phyloP scores from a whole-genome alignment of 2,329 filamentous ascomycete species.

The Claviceps arundinis region DNA sequence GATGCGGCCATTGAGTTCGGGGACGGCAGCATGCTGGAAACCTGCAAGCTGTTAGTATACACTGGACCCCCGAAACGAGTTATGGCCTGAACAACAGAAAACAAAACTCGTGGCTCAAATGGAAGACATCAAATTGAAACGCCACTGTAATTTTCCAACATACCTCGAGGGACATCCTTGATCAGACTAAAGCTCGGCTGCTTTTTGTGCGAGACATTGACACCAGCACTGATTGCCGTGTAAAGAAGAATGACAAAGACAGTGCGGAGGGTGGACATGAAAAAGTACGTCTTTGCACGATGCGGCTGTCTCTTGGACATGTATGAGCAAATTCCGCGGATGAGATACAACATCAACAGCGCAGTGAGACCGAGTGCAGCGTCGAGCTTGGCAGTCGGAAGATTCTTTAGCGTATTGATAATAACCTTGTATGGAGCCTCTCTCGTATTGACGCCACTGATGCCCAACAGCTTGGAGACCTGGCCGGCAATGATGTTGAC shows the following conservation, averaged over 20 bases:
- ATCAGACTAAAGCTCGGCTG: constrained; percentile 51
- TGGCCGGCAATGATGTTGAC: constrained; percentile 38
- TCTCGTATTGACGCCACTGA: constrained; percentile 35
- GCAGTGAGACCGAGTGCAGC: constrained; percentile 63
- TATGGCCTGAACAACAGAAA: no score
- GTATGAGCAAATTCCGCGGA: constrained; percentile 48
- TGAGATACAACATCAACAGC: constrained; percentile 52
- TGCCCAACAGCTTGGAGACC: constrained; percentile 36
- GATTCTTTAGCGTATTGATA: constrained; percentile 34
- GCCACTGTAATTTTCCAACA: background rate
- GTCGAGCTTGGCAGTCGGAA: constrained; percentile 43
- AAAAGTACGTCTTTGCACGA: constrained; percentile 60
- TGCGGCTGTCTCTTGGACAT: constrained; percentile 54
- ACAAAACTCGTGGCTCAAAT: no score
- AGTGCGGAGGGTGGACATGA: constrained; percentile 63
- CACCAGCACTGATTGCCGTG: constrained; percentile 61
- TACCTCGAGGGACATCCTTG: constrained; percentile 55
- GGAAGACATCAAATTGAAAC: no score
- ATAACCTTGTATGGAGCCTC: constrained; percentile 34
- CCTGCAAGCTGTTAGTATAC: constrained; percentile 24
- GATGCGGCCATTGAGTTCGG: constrained; percentile 44
- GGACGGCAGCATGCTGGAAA: constrained; percentile 57
- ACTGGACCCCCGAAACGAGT: no score
- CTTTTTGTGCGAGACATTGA: constrained; percentile 46
- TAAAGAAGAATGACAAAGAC: constrained; percentile 73